Evolutionary conservation across 1,284 basidiomycete species (phyloP), one percentile per base, ranked within the genome.

Genomic region (Marasmius sp.): DNA sequence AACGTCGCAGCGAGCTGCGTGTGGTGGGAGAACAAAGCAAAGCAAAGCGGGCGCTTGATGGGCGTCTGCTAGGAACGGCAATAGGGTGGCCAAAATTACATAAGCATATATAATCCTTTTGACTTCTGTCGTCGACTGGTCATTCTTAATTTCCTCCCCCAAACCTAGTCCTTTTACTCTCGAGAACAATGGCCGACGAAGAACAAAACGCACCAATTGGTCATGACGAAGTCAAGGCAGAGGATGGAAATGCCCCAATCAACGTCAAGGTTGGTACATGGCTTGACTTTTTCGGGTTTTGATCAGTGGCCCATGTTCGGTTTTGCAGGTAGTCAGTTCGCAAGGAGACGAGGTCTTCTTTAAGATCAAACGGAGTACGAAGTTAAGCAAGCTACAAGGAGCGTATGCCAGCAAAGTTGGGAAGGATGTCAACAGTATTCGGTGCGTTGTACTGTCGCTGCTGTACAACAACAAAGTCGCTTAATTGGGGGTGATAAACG

Each of bases 331-430:
- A 59, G 85, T 91, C 56, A 89, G 86, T 62, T 85, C 91, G 43
- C 77, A 83, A 22, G 92, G 93, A 54, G 92, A 96, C 62, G 95
- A 98, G 75, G 94, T 97, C 49, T 97, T 94, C 79, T 98, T 98
- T 86, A 98, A 98, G 85, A 97, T 98, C 79, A 97, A 97, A 82
- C 88, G 91, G 70, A 94, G 87, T 72, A 97, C 95, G 54, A 95
- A 93, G 82, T 79, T 97, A 65, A 93, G 89, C 81, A 98, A 98
- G 82, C 86, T 98, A 33, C 89, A 96, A 79, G 89, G 86, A 67
- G 95, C 95, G 27, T 98, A 98, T 77, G 95, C 95, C 59, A 88
- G 84, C 73, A 95, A 96, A 73, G 94, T 97, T 50, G 95, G 95
- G 66, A 96, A 96, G 78, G 92, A 95, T 67, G 89, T 93, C 16